Evolutionary conservation across 2,329 filamentous ascomycete species (phyloP), one percentile per base, ranked within the genome.

Genomic region (Chaetothyriales sp.): DNA sequence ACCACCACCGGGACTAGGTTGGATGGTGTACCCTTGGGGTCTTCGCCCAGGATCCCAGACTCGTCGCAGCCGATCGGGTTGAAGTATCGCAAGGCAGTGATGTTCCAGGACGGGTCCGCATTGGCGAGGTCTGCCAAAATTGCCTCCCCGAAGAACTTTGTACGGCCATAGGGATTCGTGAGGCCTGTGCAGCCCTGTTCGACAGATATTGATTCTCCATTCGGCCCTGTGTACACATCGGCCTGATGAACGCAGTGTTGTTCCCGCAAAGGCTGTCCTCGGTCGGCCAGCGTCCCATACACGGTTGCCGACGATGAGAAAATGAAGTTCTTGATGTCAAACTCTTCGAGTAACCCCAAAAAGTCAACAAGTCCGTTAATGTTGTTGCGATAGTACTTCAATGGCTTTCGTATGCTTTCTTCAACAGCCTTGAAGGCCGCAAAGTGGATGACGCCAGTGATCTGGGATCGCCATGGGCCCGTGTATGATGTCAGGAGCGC

Each of bases 271-370:
- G 76, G 74, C 43, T 71, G 61, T 13, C 76, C 76, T 2, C 67
- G 67, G 33, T 75, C 71, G 18, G 75, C 73, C 43, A 75, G 66
- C 40, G 71, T 72, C 4, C 81, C 81, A 59, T 84, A 84, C 1
- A 85, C 81, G 0, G 80, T 82, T 6, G 81, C 81, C 0, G 80
- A 83, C 0, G 79, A 83, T 1, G 78, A 82, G 62, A 85, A 84
- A 54, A 84, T 79, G 55, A 84, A 78, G 43, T 76, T 81, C 59
- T 79, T 81, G 65, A 84, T 80, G 33, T 74, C 70, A 60, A 77
- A 78, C 54, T 78, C 72, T 49, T 75, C 73, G 46, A 84, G 71
- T 4, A 76, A 69, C 18, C 71, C 66, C 28, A 81, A 71, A 52
- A 85, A 75, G 53, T 80, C 72, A 47, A 84, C 70, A 4, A 84